Evolutionary conservation across 345 rosid species (phyloP).

Genomic region (Linum usitatissimum): DNA sequence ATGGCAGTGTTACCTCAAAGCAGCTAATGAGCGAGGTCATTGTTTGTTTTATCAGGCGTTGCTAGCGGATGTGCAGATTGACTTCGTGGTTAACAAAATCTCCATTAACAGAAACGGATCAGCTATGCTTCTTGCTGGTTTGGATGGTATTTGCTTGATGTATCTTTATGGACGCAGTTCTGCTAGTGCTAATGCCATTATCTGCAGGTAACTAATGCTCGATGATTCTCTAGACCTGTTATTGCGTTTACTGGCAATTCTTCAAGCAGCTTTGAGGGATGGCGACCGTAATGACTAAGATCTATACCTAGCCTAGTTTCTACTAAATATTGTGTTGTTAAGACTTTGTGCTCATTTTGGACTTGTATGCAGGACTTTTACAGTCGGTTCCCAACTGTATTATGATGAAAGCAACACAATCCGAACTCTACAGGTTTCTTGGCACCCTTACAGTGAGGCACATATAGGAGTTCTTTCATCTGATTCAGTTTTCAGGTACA

Average conservation of each 20-base stretch:
- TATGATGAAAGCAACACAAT: conserved; percentile 41
- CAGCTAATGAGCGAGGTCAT: background rate
- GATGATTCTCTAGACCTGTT: background rate
- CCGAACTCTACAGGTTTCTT: conserved; percentile 45
- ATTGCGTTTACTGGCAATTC: background rate
- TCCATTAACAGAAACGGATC: conserved; percentile 75
- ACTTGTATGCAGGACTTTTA: conserved; percentile 52
- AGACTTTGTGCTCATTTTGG: conserved; percentile 7
- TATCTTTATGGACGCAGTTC: conserved; percentile 67
- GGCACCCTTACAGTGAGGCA: conserved; percentile 82
- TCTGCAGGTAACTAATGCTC: conserved; percentile 51
- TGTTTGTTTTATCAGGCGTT: conserved; percentile 37
- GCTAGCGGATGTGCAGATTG: conserved; percentile 45
- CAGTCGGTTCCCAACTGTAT: conserved; percentile 61
- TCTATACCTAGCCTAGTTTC: background rate
- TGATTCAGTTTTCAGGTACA: conserved; percentile 93
- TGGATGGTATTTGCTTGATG: conserved; percentile 58
- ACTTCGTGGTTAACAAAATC: conserved; percentile 49
- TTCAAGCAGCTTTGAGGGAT: background rate
- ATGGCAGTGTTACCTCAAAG: background rate
- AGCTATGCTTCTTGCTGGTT: conserved; percentile 57
- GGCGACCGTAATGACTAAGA: background rate
- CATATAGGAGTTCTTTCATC: conserved; percentile 89
- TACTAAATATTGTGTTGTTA: background rate
- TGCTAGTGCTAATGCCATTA: conserved; percentile 31